These are phyloP conservation scores for Torulaspora quercuum DNA, from an alignment of 805 yeast genomes.

Conservation along the genomic window DNA sequence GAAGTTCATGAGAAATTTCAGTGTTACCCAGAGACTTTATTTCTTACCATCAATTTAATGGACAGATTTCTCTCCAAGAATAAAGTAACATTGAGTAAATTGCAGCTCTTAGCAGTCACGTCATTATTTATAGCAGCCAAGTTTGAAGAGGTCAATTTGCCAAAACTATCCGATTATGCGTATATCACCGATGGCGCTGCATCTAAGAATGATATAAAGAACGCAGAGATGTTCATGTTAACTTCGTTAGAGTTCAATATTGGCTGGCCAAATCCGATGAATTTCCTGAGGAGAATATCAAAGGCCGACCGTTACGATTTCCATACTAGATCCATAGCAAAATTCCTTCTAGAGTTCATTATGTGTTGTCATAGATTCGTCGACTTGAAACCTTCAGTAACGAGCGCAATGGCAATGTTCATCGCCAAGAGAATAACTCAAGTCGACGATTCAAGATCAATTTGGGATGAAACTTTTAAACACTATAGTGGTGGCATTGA, in stretches of 20 bases:
- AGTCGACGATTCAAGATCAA: constrained; percentile 27
- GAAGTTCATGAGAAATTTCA: constrained; percentile 84
- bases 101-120: constrained; percentile 84
- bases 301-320: constrained; percentile 89
- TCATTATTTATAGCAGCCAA: constrained; percentile 86
- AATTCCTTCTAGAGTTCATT: constrained; percentile 75
- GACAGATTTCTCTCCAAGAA: constrained; percentile 80
- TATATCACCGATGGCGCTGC: constrained; percentile 85
- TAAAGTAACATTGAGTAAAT: constrained; percentile 67
- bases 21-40: constrained; percentile 80
- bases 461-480: constrained; percentile 28
- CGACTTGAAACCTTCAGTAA: constrained; percentile 67
- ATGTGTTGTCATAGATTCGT: constrained; percentile 73
- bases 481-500: constrained; percentile 32
- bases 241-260: constrained; percentile 69
- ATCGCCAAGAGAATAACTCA: constrained; percentile 59
- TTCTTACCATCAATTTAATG: constrained; percentile 77
- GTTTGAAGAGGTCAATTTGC: constrained; percentile 87
- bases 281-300: constrained; percentile 80
- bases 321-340: constrained; percentile 78
- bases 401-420: constrained; percentile 88
- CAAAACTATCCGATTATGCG: constrained; percentile 80
- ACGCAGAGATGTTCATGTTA: constrained; percentile 76
- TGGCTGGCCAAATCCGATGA: constrained; percentile 86
- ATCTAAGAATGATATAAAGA: constrained; percentile 73